Percentiles rank a stretch among this genome's conserved stretches.
Evolutionary conservation across 805 yeast genomes (phyloP).

Genomic region (Saturnispora bothae): DNA sequence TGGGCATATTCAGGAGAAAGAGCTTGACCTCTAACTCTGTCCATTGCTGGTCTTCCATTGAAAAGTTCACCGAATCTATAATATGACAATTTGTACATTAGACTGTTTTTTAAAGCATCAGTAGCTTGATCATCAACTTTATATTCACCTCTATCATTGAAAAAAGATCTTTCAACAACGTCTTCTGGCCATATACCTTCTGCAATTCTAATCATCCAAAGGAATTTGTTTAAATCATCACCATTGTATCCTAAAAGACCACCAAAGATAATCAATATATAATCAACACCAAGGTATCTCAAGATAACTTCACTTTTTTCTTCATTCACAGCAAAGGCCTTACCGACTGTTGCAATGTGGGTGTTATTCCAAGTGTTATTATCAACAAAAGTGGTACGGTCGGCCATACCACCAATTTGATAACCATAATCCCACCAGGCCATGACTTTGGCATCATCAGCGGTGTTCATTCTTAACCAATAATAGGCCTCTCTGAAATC

Average conservation of each 20-base stretch:
- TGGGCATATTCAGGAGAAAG: slow-evolving; percentile 22
- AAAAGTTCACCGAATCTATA: slow-evolving; percentile 72
- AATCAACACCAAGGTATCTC: slow-evolving; percentile 88
- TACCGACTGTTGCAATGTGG: slow-evolving; percentile 98
- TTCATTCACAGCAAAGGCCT: slow-evolving; percentile 89
- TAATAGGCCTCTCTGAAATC: slow-evolving; percentile 98
- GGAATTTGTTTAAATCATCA: slow-evolving; percentile 90
- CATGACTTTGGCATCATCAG: slow-evolving; percentile 91
- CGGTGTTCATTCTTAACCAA: slow-evolving; percentile 97
- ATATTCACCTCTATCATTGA: slow-evolving; percentile 80
- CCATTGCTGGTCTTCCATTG: slow-evolving; percentile 52
- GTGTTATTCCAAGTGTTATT: slow-evolving; percentile 99
- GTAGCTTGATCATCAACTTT: slow-evolving; percentile 77
- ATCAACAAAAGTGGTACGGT: slow-evolving; percentile 94
- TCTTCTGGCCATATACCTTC: slow-evolving; percentile 99
- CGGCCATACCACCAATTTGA: slow-evolving; percentile 99
- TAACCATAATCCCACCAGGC: slow-evolving; percentile 99
- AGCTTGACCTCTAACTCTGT: slow-evolving; percentile 81
- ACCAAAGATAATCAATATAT: slow-evolving; percentile 86
- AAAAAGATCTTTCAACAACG: slow-evolving; percentile 72
- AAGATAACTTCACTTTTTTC: slow-evolving; percentile 81
- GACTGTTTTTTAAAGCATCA: slow-evolving; percentile 73
- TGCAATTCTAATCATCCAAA: slow-evolving; percentile 99
- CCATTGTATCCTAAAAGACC: slow-evolving; percentile 91
- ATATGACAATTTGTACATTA: slow-evolving; percentile 92